Percentiles rank a stretch among this genome's conserved stretches.
Evolutionary conservation across 805 yeast genomes (phyloP).

Genomic region (Candida taoyuanica): DNA sequence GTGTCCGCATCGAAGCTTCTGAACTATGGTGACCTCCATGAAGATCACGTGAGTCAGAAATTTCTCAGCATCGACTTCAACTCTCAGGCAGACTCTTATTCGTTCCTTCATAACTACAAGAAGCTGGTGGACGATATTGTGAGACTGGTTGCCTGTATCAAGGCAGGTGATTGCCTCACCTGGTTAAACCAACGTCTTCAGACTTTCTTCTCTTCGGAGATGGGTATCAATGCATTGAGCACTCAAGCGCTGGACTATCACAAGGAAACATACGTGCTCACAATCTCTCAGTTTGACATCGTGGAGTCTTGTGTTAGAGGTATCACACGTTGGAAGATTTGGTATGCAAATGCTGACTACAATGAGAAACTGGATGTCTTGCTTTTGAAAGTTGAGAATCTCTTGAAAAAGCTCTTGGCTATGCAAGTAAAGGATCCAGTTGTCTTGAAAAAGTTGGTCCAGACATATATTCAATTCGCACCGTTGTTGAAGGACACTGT

Average conservation of each 20-base stretch:
- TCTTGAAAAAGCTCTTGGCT: constrained; percentile 71
- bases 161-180: constrained; percentile 71
- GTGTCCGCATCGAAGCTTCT: constrained; percentile 74
- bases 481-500: constrained; percentile 81
- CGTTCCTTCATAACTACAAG: constrained; percentile 75
- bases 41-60: constrained; percentile 56
- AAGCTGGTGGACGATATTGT: constrained; percentile 88
- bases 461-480: constrained; percentile 89
- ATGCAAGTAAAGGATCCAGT: constrained; percentile 78
- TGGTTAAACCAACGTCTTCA: constrained; percentile 80
- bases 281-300: constrained; percentile 76
- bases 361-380: constrained; percentile 49
- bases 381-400: constrained; percentile 53
- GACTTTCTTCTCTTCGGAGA: constrained; percentile 61
- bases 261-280: constrained; percentile 67
- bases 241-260: constrained; percentile 49
- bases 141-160: constrained; percentile 79
- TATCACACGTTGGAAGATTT: constrained; percentile 89
- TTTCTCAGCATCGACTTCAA: constrained; percentile 86
- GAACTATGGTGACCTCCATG: constrained; percentile 64
- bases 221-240: constrained; percentile 62
- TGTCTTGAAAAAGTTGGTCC: constrained; percentile 78
- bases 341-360: constrained; percentile 62
- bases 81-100: constrained; percentile 69
- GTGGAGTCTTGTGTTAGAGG: constrained; percentile 91